Evolutionary conservation across 2,329 filamentous ascomycete genomes (phyloP), one percentile per base, ranked within the genome.

Genomic region (Phyllosticta citribraziliensis): DNA sequence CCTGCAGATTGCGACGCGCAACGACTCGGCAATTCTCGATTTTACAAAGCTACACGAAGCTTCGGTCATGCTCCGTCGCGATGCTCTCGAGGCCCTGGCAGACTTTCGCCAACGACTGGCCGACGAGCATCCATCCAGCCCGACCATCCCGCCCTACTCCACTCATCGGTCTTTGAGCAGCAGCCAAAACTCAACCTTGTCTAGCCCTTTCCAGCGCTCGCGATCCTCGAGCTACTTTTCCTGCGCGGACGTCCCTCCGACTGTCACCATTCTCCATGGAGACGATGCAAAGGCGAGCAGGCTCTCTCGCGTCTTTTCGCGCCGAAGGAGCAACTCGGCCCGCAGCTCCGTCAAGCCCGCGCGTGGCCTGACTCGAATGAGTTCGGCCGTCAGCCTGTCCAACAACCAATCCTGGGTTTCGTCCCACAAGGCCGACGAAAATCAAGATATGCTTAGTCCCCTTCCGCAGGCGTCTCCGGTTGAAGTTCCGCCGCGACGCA

Each of bases 91-190:
- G 1, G 69, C 68, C 19, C 62, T 76, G 20, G 72, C 73, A 47
- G 70, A 73, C 56, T 63, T 76, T 56, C 74, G 74, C 61, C 72
- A 74, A 33, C 70, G 73, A 19, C 67, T 74, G n/a, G 5, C 56
- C n/a, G 27, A 50, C 5, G 60, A 57, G 1, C 27, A 40, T 22
- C 60, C 55, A 12, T 9, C 27, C 0, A 40, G 24, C 12, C n/a
- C 24, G 17, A 40, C 9, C 33, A 40, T 40, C 33, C 33, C 33
- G 33, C 33, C 33, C 14, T 40, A 40, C 33, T 40, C 33, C 33
- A 40, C 33, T 40, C 9, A 40, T 40, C 60, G 55, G 20, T 60
- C 60, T 24, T 17, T 51, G n/a, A 58, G 56, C 57, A 57, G 58
- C 27, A 53, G 51, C 20, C 57, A 60, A 6, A 30, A 50, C 5